A percentile compares a stretch with the other conserved stretches of the same genome.
Conservation (phyloP, 495 filamentous ascomycete genomes). For the Trichoderma gamsii region DNA sequence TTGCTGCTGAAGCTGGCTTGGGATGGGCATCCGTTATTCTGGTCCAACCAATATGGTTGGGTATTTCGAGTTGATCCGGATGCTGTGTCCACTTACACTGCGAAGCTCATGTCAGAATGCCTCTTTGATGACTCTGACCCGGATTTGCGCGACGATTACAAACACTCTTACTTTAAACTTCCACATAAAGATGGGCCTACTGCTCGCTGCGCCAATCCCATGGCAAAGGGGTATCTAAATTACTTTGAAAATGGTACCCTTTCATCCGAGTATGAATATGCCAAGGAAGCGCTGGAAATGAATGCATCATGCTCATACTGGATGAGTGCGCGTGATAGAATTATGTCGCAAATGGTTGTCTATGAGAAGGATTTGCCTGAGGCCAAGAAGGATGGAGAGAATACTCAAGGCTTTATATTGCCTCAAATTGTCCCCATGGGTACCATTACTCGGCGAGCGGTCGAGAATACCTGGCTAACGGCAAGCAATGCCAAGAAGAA, state of each 20-base stretch:
- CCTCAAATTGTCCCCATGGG: conserved; percentile 99
- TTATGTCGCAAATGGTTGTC: conserved; percentile 88
- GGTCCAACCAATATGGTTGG: conserved; percentile 91
- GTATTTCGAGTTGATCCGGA: conserved; percentile 70
- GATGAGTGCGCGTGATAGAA: conserved; percentile 90
- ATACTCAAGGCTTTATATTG: conserved; percentile 68
- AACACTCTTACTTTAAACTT: conserved; percentile 78
- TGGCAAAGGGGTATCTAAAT: conserved; percentile 82
- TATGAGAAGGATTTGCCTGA: conserved; percentile 59
- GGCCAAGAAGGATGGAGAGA: conserved; percentile 14
- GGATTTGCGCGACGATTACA: conserved; percentile 57
- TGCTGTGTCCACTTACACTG: conserved; percentile 57
- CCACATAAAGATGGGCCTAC: conserved; percentile 92
- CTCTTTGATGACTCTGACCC: conserved; percentile 67
- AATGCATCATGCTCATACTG: conserved; percentile 98
- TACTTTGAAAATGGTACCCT: conserved; percentile 89
- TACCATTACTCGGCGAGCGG: conserved; percentile 90
- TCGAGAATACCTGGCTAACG: conserved; percentile 98
- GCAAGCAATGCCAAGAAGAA: conserved; percentile 95
- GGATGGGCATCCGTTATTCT: conserved; percentile 83
- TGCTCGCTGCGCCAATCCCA: conserved; percentile 73
- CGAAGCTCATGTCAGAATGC: conserved; percentile 64
- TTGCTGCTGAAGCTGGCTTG: conserved; percentile 78
- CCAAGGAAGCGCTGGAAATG: conserved; percentile 94
- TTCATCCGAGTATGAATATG: conserved; percentile 78